Base-by-base conservation (phyloP, 2,329 filamentous ascomycete species). In the Pseudogymnoascus sp. region DNA sequence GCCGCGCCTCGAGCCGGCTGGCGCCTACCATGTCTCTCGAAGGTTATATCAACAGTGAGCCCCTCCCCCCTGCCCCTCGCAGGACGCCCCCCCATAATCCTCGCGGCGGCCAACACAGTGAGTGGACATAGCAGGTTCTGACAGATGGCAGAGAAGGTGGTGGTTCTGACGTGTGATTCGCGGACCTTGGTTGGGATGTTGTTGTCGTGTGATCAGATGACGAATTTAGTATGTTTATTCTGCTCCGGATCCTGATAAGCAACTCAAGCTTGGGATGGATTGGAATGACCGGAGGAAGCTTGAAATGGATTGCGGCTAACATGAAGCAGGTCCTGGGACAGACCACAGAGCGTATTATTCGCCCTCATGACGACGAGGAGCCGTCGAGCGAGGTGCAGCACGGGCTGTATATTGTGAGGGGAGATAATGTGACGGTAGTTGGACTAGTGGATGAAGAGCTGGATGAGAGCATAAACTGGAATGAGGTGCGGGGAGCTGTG, bases 381-480 rank as follows among this genome's bases (percentile, higher is more conserved):
- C 83, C 87, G 0, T 95, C 89, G 43, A 84, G 86, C 62, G 85
- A 94, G 71, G 86, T 94, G 16, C 85, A 88, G 4, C 84, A 97
- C 64, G 94, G 94, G 1, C 77, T 97, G 5, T 97, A 97, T 73
- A 81, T 99, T 62, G 89, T 99, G 62, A 84, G 94, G 63, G 94
- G 94, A 59, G 94, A 99, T 73, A 97, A 95, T 70, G 93, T 99
- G 57, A 92, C 91, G 64, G 81, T 95, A 14, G 89, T 94, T 62
- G 94, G 94, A 2, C 78, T 95, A 62, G 87, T 99, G 32, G 91
- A 99, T 73, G 92, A 96, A 74, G 82, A 89, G 67, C 78, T 97
- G 62, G 94, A 99, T 75, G 82, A 81, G 38, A 91, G 88, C 68
- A 97, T 99, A 71, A 87, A 97, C 76, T 99, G 94, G 94, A 81